phyloP scores from a whole-genome alignment of 2,329 filamentous ascomycete species.

The Phyllosticta citribraziliensis region DNA sequence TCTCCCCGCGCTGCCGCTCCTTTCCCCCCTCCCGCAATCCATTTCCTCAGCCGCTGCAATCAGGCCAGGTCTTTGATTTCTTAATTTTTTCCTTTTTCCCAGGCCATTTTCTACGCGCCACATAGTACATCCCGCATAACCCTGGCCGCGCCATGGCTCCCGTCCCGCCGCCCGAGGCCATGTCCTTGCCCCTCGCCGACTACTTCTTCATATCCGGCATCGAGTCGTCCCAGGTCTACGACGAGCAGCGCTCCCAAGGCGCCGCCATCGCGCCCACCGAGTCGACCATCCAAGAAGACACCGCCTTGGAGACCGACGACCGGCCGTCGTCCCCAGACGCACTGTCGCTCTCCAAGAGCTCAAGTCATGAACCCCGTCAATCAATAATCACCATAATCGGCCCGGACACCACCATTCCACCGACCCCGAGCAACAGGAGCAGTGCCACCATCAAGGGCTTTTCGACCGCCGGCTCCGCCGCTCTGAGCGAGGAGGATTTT shows the following conservation, averaged over 20 bases:
- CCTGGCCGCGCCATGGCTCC: slow-evolving; percentile 22
- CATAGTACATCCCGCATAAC: background rate
- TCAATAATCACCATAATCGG: slow-evolving; percentile 42
- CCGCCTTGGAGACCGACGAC: slow-evolving; percentile 41
- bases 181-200: slow-evolving; percentile 48
- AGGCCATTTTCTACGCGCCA: slow-evolving; percentile 8
- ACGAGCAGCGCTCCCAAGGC: slow-evolving; percentile 31
- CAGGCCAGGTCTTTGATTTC: background rate
- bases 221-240: slow-evolving; percentile 42
- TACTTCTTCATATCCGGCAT: slow-evolving; percentile 56
- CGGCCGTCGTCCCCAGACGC: slow-evolving; percentile 36
- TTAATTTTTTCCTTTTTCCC: background rate
- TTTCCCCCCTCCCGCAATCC: slow-evolving; percentile 1
- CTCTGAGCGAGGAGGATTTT: slow-evolving; percentile 72
- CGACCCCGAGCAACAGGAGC: slow-evolving; percentile 52
- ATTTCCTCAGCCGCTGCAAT: background rate
- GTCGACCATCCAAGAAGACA: slow-evolving; percentile 53
- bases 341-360: slow-evolving; percentile 27
- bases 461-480: slow-evolving; percentile 28
- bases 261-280: slow-evolving; percentile 29
- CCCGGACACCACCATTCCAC: slow-evolving; percentile 27
- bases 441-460: slow-evolving; percentile 51
- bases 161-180: slow-evolving; percentile 31
- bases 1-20: slow-evolving; percentile 6
- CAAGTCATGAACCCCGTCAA: slow-evolving; percentile 39